Base-by-base conservation (phyloP, 768 basidiomycete genomes). In the Mycena haematopus region DNA sequence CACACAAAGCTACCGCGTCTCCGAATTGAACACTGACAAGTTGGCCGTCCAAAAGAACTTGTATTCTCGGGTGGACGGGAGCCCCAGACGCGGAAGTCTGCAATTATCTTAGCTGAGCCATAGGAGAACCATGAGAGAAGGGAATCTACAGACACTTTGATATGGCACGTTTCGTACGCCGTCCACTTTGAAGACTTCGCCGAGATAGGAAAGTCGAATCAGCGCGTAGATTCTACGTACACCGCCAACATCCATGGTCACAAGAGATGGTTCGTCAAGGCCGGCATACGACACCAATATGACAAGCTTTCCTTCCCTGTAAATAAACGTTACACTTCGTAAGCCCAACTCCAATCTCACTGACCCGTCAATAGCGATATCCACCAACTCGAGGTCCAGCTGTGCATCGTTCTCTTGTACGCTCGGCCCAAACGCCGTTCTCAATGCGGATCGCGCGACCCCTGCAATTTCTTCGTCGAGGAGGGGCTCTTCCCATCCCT, bases 381-480 rank as follows among this genome's bases (percentile, higher is more conserved):
- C 92, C 49, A 92, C 76, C 42, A 93, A 74, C 70, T 94, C 92
- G 4, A 94, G 75, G 66, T 92, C 91, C 44, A 91, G 75, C 59
- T 81, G 79, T 8, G 78, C 72, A 65, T 83, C 78, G 33, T 81
- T 76, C 11, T 69, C 58, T 25, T 79, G 78, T 11, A 77, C 75
- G 22, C 65, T 68, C 1, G 74, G 70, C 52, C 73, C 74, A 57
- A 84, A 79, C 0, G 76, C 76, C 35, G 77, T 74, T 42, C 82
- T 73, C 22, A 92, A 73, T 21, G 83, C 84, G 1, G 77, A 70
- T 7, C 79, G 77, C 11, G 89, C 75, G 21, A 84, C 74, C 0
- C 68, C 77, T 0, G 79, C 77, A n/a, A 90, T 69, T 63, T 91
- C 87, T 45, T 77, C 75, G 64, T 91, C 89, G 36, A 81, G 60